These are phyloP conservation scores for Mollisia scopiformis DNA, from an alignment of 2,329 filamentous ascomycete genomes.

Conservation along the genomic window DNA sequence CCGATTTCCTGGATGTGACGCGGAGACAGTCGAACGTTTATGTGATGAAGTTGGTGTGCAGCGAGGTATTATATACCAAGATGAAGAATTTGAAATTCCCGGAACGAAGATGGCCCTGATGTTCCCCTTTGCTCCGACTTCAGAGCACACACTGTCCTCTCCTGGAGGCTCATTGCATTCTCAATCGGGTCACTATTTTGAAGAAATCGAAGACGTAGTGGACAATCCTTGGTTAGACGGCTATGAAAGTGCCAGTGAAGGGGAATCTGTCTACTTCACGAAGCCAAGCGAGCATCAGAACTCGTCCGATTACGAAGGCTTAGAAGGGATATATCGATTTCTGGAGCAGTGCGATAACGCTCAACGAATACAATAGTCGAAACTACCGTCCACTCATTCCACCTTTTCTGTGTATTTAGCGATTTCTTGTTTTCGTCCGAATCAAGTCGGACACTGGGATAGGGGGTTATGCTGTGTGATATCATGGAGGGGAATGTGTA, in stretches of 20 bases:
- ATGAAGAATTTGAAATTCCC: constrained; percentile 69
- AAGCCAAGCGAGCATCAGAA: constrained; percentile 34
- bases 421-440: neutral
- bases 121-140: constrained; percentile 82
- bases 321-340: constrained; percentile 69
- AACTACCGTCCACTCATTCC: neutral
- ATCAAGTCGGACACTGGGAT: neutral
- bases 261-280: constrained; percentile 34
- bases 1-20: constrained; percentile 89
- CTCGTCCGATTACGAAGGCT: constrained; percentile 59
- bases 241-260: constrained; percentile 34
- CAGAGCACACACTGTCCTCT: constrained; percentile 40
- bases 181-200: constrained; percentile 41
- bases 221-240: constrained; percentile 37
- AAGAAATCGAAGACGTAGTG: constrained; percentile 27
- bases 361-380: constrained; percentile 19
- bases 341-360: constrained; percentile 61
- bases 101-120: constrained; percentile 76
- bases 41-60: constrained; percentile 87
- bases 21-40: constrained; percentile 76
- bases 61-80: constrained; percentile 78
- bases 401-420: neutral
- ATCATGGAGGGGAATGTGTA: neutral
- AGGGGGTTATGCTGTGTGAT: neutral
- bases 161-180: constrained; percentile 44